Evolutionary conservation across 2,329 filamentous ascomycete genomes (phyloP).

Genomic region (Canariomyces notabilis): DNA sequence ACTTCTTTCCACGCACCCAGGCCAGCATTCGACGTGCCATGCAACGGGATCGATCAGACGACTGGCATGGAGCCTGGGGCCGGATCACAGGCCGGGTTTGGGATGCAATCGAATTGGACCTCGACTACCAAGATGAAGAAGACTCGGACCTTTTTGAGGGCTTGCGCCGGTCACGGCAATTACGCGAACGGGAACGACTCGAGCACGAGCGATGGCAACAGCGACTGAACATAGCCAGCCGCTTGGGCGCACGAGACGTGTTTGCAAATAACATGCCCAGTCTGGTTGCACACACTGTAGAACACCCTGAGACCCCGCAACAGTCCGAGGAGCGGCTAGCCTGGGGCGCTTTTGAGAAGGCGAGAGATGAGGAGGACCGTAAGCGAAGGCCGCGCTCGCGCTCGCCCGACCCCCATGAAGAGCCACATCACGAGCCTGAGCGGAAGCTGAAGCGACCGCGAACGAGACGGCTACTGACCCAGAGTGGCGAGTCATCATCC

Average conservation of each 20-base stretch:
- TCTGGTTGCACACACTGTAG: slow-evolving; percentile 54
- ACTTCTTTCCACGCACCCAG: slow-evolving; percentile 50
- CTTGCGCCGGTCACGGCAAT: slow-evolving; percentile 48
- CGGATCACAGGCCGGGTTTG: slow-evolving; percentile 57
- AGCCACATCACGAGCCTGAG: slow-evolving; percentile 65
- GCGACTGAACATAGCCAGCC: slow-evolving; percentile 73
- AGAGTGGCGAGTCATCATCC: slow-evolving; percentile 39
- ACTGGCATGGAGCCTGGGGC: slow-evolving; percentile 86
- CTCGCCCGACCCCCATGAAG: slow-evolving; percentile 64
- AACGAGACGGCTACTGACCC: slow-evolving; percentile 58
- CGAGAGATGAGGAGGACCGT: slow-evolving; percentile 64
- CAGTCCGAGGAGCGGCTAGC: slow-evolving; percentile 80
- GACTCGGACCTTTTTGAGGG: slow-evolving; percentile 45
- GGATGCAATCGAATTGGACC: slow-evolving; percentile 67
- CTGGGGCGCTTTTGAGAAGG: slow-evolving; percentile 88
- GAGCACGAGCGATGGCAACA: slow-evolving; percentile 74
- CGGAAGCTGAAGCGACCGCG: slow-evolving; percentile 84
- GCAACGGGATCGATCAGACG: slow-evolving; percentile 63
- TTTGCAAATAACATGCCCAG: slow-evolving; percentile 60
- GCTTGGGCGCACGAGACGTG: slow-evolving; percentile 67
- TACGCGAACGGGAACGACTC: slow-evolving; percentile 48
- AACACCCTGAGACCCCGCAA: slow-evolving; percentile 46
- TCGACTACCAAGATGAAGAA: slow-evolving; percentile 84
- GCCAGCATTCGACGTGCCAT: slow-evolving; percentile 52
- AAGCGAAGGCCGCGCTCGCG: slow-evolving; percentile 71